Evolutionary conservation across 257 asterid species (phyloP).

Genomic region (Leptodermis oblonga): DNA sequence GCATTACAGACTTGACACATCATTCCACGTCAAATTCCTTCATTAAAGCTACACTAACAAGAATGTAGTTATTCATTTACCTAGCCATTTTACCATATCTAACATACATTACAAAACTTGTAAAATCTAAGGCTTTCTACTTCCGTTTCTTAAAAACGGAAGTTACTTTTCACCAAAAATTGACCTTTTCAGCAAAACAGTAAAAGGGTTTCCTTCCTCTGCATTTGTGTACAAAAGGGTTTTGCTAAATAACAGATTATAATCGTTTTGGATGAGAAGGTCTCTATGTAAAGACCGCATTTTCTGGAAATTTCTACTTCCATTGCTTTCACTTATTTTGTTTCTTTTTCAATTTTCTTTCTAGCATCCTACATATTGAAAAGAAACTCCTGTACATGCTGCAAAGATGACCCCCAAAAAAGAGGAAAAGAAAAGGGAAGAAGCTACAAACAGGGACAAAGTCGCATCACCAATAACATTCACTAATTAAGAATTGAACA

Average conservation of each 20-base stretch:
- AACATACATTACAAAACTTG: neutral
- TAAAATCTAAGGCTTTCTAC: neutral
- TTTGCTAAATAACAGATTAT: neutral
- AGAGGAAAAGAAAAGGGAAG: neutral
- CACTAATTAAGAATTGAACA: no score
- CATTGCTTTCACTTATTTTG: no score
- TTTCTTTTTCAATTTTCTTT: neutral
- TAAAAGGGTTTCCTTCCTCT: neutral
- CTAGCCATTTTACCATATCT: neutral
- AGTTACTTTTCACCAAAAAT: slow-evolving; percentile 1
- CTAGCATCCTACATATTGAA: neutral
- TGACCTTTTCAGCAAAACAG: neutral
- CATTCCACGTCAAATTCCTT: neutral
- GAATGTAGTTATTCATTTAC: neutral
- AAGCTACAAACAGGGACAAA: neutral
- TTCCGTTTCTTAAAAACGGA: neutral
- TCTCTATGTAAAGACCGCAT: neutral
- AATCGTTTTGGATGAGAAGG: neutral
- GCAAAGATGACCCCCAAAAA: neutral
- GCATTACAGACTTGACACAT: neutral
- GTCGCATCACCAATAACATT: neutral
- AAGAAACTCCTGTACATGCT: neutral
- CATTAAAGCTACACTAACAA: neutral
- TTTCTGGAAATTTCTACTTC: neutral
- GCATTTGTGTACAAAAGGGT: neutral